phyloP scores from a whole-genome alignment of 2,329 filamentous ascomycete genomes.

The Hypomyces perniciosus region DNA sequence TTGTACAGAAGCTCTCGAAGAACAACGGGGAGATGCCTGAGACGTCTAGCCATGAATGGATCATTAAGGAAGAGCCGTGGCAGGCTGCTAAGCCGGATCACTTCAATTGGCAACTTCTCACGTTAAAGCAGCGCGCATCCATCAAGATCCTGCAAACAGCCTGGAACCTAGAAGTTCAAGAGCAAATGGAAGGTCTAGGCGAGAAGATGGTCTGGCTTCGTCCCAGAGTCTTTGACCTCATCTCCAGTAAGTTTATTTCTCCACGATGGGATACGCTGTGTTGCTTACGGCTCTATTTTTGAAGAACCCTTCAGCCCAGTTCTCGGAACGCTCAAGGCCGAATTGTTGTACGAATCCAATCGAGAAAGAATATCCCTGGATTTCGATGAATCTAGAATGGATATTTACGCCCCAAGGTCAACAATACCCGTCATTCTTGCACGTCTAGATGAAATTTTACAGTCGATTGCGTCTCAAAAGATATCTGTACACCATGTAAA shows the following conservation, averaged over 20 bases:
- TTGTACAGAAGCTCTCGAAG: constrained; percentile 15
- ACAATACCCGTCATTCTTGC: constrained; percentile 28
- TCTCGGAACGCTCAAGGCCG: constrained; percentile 23
- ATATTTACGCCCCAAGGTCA: constrained; percentile 26
- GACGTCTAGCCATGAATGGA: constrained; percentile 33
- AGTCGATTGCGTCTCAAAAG: constrained; percentile 20
- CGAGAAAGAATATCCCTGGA: constrained; percentile 25
- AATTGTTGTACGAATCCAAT: constrained; percentile 26
- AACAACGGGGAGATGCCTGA: background rate
- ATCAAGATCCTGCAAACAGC: constrained; percentile 40
- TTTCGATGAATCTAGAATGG: constrained; percentile 19
- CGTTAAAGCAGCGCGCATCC: constrained; percentile 36
- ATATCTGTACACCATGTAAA: constrained; percentile 22
- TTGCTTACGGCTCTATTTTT: background rate
- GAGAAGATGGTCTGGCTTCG: constrained; percentile 33
- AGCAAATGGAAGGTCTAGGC: constrained; percentile 39
- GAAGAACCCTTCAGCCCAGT: constrained; percentile 18
- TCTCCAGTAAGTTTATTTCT: constrained; percentile 36
- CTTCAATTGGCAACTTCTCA: constrained; percentile 9
- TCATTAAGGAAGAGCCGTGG: constrained; percentile 38
- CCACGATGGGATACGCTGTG: background rate
- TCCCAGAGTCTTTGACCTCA: constrained; percentile 36
- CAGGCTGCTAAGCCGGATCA: constrained; percentile 24
- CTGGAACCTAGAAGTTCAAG: constrained; percentile 46
- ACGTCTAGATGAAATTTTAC: constrained; percentile 27